Evolutionary conservation across 768 basidiomycete species (phyloP).

Genomic region (Melanogaster broomeanus): DNA sequence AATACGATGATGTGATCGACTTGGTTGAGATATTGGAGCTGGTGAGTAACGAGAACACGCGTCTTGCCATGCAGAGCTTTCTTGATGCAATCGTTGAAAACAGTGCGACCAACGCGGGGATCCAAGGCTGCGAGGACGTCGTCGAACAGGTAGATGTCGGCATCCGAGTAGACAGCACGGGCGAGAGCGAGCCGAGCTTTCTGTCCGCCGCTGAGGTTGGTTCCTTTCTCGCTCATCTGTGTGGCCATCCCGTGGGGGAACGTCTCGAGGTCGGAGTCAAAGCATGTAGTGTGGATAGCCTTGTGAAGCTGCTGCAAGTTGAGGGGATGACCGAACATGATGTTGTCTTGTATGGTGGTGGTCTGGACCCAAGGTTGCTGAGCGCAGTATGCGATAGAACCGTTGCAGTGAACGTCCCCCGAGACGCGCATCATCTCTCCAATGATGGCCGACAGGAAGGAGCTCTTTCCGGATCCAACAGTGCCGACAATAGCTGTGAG

Average conservation of each 20-base stretch:
- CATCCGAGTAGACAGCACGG: conserved; percentile 45
- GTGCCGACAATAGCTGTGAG: conserved; percentile 28
- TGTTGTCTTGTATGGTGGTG: conserved; percentile 32
- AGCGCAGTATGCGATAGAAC: conserved; percentile 34
- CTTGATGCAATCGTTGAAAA: conserved; percentile 29
- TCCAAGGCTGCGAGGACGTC: conserved; percentile 50
- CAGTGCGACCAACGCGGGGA: conserved; percentile 42
- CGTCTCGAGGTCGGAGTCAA: conserved; percentile 29
- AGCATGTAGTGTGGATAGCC: conserved; percentile 29
- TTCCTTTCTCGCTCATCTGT: conserved; percentile 50
- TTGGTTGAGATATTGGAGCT: conserved; percentile 32
- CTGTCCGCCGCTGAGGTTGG: conserved; percentile 48
- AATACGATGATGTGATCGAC: conserved; percentile 51
- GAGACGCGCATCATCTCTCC: conserved; percentile 30
- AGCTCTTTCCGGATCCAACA: conserved; percentile 31
- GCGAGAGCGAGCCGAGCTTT: conserved; percentile 50
- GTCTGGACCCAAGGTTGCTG: conserved; percentile 35
- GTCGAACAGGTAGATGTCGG: conserved; percentile 46
- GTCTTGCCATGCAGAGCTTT: conserved; percentile 24
- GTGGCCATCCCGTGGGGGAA: conserved; percentile 36
- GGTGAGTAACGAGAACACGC: conserved; percentile 31
- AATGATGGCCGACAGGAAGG: conserved; percentile 29
- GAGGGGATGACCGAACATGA: conserved; percentile 31
- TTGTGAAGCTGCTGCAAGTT: conserved; percentile 26
- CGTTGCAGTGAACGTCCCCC: conserved; percentile 22